Conservation (phyloP, 1,284 basidiomycete genomes). For the Earliella scabrosa region DNA sequence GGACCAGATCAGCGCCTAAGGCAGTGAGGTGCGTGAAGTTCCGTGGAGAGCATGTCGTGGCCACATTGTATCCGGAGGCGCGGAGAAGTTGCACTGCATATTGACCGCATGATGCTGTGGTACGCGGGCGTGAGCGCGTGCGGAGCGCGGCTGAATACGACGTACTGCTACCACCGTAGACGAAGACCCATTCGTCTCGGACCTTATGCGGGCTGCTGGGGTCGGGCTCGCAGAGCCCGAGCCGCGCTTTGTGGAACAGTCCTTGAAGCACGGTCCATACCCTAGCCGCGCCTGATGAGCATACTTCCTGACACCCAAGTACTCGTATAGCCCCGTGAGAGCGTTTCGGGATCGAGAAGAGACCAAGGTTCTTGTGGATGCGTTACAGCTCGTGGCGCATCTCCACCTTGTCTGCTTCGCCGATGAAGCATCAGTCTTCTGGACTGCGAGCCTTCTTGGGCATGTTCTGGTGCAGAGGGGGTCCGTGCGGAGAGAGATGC, state of each 20-base stretch:
- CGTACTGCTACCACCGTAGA: constrained; percentile 36
- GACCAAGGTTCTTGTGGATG: too few species aligned
- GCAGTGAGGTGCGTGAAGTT: constrained; percentile 43
- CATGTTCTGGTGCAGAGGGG: too few species aligned
- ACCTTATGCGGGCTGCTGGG: constrained; percentile 1
- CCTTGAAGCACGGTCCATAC: constrained; percentile 41
- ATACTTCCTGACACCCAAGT: too few species aligned
- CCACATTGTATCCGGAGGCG: constrained; percentile 43
- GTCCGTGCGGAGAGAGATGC: too few species aligned
- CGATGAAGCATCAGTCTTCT: not conserved
- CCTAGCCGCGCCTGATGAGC: too few species aligned
- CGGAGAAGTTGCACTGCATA: constrained; percentile 49
- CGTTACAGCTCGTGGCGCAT: too few species aligned
- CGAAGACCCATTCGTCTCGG: constrained; percentile 30
- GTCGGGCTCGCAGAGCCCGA: constrained; percentile 30
- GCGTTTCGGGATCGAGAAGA: too few species aligned
- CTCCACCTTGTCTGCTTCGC: too few species aligned
- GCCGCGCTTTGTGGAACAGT: constrained; percentile 31
- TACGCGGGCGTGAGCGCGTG: too few species aligned
- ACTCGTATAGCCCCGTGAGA: too few species aligned
- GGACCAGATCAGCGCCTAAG: constrained; percentile 45
- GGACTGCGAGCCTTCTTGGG: too few species aligned
- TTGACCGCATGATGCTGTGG: constrained; percentile 40
- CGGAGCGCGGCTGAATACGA: too few species aligned
- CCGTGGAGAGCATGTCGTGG: constrained; percentile 43